Evolutionary conservation across 2,329 filamentous ascomycete species (phyloP).

Genomic region (Sphaerulina musiva): DNA sequence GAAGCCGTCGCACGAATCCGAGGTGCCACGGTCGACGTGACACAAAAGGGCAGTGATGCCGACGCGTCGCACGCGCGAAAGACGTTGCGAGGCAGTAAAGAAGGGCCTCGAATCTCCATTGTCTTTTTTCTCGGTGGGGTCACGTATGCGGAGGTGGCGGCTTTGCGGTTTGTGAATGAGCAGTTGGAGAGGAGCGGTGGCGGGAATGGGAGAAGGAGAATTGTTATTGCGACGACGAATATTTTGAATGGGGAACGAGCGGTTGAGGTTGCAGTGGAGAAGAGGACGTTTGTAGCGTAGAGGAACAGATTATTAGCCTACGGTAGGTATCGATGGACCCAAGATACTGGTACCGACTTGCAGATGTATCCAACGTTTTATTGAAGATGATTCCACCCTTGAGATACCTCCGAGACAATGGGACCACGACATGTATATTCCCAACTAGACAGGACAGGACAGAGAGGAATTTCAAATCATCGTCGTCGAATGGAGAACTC

Average conservation of each 20-base stretch:
- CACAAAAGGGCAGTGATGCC: constrained; percentile 88
- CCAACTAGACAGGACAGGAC: too few relatives aligned
- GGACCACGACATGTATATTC: too few relatives aligned
- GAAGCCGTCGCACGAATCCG: constrained; percentile 81
- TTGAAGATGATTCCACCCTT: too few relatives aligned
- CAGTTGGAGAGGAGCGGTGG: constrained; percentile 54
- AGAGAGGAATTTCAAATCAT: too few relatives aligned
- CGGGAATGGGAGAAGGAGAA: constrained; percentile 54
- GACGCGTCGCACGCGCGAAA: constrained; percentile 73
- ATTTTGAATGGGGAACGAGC: constrained; percentile 84
- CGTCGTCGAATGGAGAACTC: too few relatives aligned
- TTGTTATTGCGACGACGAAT: constrained; percentile 88
- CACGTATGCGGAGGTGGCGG: constrained; percentile 92
- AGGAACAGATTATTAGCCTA: background rate
- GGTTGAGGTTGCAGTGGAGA: constrained; percentile 58
- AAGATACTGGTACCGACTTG: too few relatives aligned
- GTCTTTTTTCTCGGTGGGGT: constrained; percentile 98
- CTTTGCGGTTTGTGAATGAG: constrained; percentile 79
- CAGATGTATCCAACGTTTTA: too few relatives aligned
- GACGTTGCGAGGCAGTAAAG: constrained; percentile 65
- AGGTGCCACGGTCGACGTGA: constrained; percentile 83
- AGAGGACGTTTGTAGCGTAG: constrained; percentile 23
- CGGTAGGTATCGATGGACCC: too few relatives aligned
- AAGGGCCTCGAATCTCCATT: constrained; percentile 66
- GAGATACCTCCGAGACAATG: too few relatives aligned